Evolutionary conservation across 371 early-diverging fungal genomes (phyloP), one percentile per base, ranked within the genome.

Genomic region (Mucor sp.): DNA sequence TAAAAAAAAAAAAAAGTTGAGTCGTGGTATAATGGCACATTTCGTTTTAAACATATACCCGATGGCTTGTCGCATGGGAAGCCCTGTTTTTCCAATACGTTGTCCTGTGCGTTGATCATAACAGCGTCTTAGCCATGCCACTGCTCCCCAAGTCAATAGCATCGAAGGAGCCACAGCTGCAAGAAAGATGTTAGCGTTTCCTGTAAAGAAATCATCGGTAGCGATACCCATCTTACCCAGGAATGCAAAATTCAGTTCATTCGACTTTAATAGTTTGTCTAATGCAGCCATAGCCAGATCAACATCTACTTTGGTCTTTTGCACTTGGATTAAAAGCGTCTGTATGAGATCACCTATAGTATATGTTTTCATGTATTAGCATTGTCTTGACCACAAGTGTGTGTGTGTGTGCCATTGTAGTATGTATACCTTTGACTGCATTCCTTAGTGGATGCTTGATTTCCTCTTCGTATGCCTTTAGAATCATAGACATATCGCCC

Each of bases 201-300:
- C 5, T 19, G 30, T n/a, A 15, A 3, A n/a, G 33, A 1, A 14
- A 9, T 30, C 17, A 32, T 19, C 7, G 30, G 17, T 57, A n/a
- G 3, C 15, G n/a, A n/a, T n/a, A n/a, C n/a, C n/a, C 15, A 27
- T 21, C 25, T 60, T 74, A 79, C 82, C 79, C 44, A 98, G 69
- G 65, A 98, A 88, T 11, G 94, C 92, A 86, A 98, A 98, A 68
- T 97, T 98, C 59, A 97, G 89, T 74, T 98, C 98, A 77, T 98
- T 97, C 0, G 97, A 90, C 67, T 90, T 88, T 47, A 98, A 84
- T 30, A 98, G 88, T 69, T 96, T 94, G 77, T 98, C 97, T 23
- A 98, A 73, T 1, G 96, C 96, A 0, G 92, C 82, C 93, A 98
- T 92, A 21, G 97, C 95, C 5, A 93, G 75, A 60, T 93, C 95